phyloP scores from a whole-genome alignment of 2,329 filamentous ascomycete genomes.

The Epichloe hybrida region DNA sequence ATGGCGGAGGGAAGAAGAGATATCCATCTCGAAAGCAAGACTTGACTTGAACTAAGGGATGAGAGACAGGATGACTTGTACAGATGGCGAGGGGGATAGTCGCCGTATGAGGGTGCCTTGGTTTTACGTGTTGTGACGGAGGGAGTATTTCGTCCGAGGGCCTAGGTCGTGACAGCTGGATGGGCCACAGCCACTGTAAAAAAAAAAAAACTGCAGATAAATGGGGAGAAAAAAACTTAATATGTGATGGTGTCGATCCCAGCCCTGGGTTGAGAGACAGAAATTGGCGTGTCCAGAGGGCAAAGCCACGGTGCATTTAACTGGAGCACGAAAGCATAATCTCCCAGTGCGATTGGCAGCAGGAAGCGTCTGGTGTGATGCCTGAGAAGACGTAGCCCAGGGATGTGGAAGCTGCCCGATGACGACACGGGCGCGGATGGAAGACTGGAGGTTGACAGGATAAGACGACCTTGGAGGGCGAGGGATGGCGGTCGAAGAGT shows the following conservation, averaged over 20 bases:
- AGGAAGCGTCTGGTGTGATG: neutral
- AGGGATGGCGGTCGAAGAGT: neutral
- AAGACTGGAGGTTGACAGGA: neutral
- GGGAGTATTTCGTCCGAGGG: neutral
- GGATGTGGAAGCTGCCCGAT: neutral
- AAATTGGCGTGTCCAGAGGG: neutral
- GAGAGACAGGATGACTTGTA: neutral
- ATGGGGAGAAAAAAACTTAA: neutral
- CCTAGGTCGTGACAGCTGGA: neutral
- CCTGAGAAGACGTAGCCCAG: neutral
- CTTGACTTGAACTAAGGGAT: neutral
- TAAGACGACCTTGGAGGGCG: neutral
- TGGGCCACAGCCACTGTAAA: neutral
- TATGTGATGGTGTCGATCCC: neutral
- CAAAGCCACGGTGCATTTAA: neutral
- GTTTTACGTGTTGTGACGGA: neutral
- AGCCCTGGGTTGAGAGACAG: neutral
- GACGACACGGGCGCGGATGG: neutral
- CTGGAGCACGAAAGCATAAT: slow-evolving; percentile 1
- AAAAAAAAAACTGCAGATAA: neutral
- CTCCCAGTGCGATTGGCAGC: neutral
- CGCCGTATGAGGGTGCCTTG: neutral
- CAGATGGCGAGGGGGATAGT: neutral
- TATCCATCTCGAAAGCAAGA: neutral
- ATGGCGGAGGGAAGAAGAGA: neutral